Evolutionary conservation across 1,284 basidiomycete species (phyloP), one percentile per base, ranked within the genome.

Genomic region (Melampsora abietis-canadensis): DNA sequence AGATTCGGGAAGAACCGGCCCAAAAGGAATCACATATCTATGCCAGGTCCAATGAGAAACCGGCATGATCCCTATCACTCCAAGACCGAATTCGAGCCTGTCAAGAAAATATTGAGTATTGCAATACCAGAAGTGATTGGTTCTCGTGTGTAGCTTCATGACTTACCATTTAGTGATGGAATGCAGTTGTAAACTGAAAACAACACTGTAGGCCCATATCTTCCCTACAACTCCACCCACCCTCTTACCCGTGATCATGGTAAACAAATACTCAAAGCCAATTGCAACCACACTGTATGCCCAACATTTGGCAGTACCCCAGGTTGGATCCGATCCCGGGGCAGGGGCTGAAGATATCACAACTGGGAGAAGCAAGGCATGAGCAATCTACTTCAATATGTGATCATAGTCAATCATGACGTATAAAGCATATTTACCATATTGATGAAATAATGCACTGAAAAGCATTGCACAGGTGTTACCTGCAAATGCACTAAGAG

Each of bases 381-480:
- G 27, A 27, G 6, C 31, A 65, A 34, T 37, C 27, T 6, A 21
- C 17, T 21, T 54, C 2, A 1, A 27, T 8, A n/a, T 54, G 12
- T 21, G 21, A 21, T 19, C 19, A 54, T 27, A 51, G n/a, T n/a
- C n/a, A n/a, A n/a, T n/a, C n/a, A n/a, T n/a, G n/a, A n/a, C n/a
- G n/a, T n/a, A n/a, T n/a, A n/a, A n/a, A n/a, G n/a, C n/a, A n/a
- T n/a, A n/a, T n/a, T n/a, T n/a, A n/a, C n/a, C n/a, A n/a, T n/a
- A n/a, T n/a, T n/a, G n/a, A 59, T 74, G 72, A n/a, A 74, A 74
- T 15, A 74, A 59, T 5, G 63, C 72, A 40, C 72, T 74, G 46
- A 74, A 74, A 8, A 75, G 46, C 73, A 75, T 75, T 44, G 65
- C 73, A n/a, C 65, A 54, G 21, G 67, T 48, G 15, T 63, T 68